Evolutionary conservation across 352 stramenopile genomes (phyloP).

Genomic region (Pythium rishiriense): DNA sequence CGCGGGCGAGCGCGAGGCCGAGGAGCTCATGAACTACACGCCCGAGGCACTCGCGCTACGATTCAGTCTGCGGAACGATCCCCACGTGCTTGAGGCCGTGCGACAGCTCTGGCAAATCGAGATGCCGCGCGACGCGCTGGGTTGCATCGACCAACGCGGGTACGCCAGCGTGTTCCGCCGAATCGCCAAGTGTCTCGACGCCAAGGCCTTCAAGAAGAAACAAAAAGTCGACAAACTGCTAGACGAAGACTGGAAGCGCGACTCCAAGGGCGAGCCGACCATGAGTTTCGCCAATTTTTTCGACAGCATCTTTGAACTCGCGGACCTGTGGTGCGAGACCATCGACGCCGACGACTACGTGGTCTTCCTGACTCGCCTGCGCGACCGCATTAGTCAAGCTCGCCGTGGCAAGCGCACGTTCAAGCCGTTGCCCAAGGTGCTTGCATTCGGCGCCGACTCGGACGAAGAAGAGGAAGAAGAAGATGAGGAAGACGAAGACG

Average conservation of each 20-base stretch:
- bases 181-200: constrained; percentile 53
- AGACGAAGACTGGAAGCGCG: constrained; percentile 62
- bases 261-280: constrained; percentile 49
- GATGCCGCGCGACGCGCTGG: constrained; percentile 50
- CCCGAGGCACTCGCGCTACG: constrained; percentile 61
- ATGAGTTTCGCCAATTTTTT: constrained; percentile 77
- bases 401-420: constrained; percentile 37
- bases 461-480: constrained; percentile 34
- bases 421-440: constrained; percentile 46
- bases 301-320: constrained; percentile 72
- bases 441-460: constrained; percentile 47
- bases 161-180: constrained; percentile 61
- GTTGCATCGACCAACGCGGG: constrained; percentile 57
- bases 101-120: constrained; percentile 61
- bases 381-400: constrained; percentile 39
- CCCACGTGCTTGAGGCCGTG: constrained; percentile 43
- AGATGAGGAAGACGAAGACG: constrained; percentile 32
- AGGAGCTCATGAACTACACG: constrained; percentile 69
- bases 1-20: constrained; percentile 40
- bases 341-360: constrained; percentile 71
- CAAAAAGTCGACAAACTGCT: constrained; percentile 49
- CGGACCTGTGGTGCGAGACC: constrained; percentile 72
- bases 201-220: constrained; percentile 32
- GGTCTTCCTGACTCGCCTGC: constrained; percentile 46
- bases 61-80: constrained; percentile 66